Percentiles rank a stretch among this genome's conserved stretches.
Evolutionary conservation across 2,329 filamentous ascomycete species (phyloP).

Genomic region (Penicillium sp.): DNA sequence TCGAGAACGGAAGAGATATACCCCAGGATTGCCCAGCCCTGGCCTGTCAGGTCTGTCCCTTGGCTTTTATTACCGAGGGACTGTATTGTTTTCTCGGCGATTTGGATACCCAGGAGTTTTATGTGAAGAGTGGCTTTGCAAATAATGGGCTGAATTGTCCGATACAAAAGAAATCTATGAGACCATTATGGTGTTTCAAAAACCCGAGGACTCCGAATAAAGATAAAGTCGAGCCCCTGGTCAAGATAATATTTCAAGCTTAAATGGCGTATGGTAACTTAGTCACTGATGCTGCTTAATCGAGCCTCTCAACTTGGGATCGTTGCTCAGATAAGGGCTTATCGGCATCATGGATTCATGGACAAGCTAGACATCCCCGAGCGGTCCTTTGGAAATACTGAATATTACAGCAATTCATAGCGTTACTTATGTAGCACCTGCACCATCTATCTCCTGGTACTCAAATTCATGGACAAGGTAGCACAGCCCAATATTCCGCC

Average conservation of each 20-base stretch:
- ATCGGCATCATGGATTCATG: neutral
- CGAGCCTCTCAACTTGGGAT: neutral
- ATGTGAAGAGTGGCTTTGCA: constrained; percentile 3
- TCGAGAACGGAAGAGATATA: neutral
- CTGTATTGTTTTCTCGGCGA: constrained; percentile 13
- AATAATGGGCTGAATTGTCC: neutral
- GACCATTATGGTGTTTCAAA: neutral
- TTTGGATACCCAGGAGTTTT: constrained; percentile 31
- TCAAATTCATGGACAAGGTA: neutral
- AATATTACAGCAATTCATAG: neutral
- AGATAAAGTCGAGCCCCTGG: neutral
- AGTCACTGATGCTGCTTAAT: neutral
- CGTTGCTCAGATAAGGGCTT: neutral
- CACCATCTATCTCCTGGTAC: neutral
- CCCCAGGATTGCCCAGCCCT: neutral
- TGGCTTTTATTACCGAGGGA: constrained; percentile 7
- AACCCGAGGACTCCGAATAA: neutral
- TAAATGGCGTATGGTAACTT: neutral
- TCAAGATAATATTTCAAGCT: neutral
- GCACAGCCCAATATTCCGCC: neutral
- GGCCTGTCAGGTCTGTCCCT: neutral
- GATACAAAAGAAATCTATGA: neutral
- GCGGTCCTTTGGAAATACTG: neutral
- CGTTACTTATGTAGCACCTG: neutral
- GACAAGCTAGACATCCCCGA: neutral